Conservation (phyloP, 2,329 filamentous ascomycete genomes). For the Aschersonia sp. region DNA sequence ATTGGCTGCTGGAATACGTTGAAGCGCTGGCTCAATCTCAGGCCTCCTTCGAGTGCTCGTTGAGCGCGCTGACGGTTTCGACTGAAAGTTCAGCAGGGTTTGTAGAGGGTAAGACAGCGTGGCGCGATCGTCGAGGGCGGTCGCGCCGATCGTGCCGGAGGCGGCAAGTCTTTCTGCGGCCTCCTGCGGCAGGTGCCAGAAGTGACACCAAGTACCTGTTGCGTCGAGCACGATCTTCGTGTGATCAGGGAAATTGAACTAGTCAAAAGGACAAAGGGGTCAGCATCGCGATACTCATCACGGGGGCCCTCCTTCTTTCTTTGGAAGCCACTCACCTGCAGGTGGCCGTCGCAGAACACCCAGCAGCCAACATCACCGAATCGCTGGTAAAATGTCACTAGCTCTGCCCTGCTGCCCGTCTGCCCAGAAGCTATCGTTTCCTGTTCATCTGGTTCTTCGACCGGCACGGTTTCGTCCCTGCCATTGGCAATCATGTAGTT, state of each 20-base stretch:
- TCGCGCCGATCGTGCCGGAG: slow-evolving; percentile 53
- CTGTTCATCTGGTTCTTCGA: slow-evolving; percentile 29
- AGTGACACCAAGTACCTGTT: slow-evolving; percentile 62
- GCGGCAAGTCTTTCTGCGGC: slow-evolving; percentile 51
- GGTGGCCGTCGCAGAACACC: slow-evolving; percentile 67
- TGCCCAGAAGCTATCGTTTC: slow-evolving; percentile 23
- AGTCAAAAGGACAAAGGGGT: background rate
- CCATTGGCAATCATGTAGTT: slow-evolving; percentile 65
- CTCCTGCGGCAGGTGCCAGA: slow-evolving; percentile 61
- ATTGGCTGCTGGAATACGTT: slow-evolving; percentile 56
- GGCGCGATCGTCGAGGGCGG: slow-evolving; percentile 56
- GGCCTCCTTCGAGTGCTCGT: slow-evolving; percentile 39
- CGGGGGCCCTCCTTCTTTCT: too few relatives aligned
- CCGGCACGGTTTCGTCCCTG: slow-evolving; percentile 46
- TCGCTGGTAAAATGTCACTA: slow-evolving; percentile 71
- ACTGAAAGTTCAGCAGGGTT: slow-evolving; percentile 55
- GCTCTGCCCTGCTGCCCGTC: slow-evolving; percentile 28
- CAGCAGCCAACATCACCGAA: slow-evolving; percentile 71
- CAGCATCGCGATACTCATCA: background rate
- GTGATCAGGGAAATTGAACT: slow-evolving; percentile 83
- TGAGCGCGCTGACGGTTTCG: slow-evolving; percentile 28
- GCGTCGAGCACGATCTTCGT: slow-evolving; percentile 71
- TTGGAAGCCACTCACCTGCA: slow-evolving; percentile 41
- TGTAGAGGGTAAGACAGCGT: slow-evolving; percentile 60
- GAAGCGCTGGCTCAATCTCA: slow-evolving; percentile 44